These are phyloP conservation scores for Boletellus deceptivus DNA, from an alignment of 1,284 basidiomycete species.

Conservation along the genomic window DNA sequence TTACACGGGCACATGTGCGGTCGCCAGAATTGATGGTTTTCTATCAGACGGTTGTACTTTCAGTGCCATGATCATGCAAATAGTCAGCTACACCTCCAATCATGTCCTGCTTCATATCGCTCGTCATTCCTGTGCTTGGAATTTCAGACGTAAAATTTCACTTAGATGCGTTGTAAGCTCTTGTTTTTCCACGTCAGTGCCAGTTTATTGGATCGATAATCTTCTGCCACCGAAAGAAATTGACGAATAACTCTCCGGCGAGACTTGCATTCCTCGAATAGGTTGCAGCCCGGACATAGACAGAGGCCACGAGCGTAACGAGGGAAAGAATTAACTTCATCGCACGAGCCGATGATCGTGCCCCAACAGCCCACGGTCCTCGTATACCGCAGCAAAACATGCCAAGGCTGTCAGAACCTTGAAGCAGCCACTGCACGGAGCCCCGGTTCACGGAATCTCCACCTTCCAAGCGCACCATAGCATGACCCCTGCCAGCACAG, in stretches of 20 bases:
- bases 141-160: no score
- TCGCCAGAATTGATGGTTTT: no score
- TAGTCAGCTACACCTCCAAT: no score
- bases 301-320: conserved; percentile 9
- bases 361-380: background rate
- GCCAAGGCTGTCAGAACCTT: background rate
- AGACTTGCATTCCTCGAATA: conserved; percentile 40
- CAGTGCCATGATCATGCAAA: no score
- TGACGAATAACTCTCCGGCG: conserved; percentile 42
- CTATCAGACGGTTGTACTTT: no score
- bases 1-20: no score
- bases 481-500: conserved; percentile 8
- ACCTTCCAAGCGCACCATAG: background rate
- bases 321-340: conserved; percentile 14
- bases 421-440: background rate
- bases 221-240: conserved; percentile 42
- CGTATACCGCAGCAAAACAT: conserved; percentile 11
- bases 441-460: background rate
- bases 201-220: conserved; percentile 49
- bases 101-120: no score
- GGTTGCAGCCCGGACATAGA: conserved; percentile 20
- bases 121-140: no score
- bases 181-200: background rate
- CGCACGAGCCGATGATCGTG: background rate
- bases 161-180: no score